These are phyloP conservation scores for Ambrosia artemisiifolia DNA, from an alignment of 129 eudicot species.

Conservation along the genomic window DNA sequence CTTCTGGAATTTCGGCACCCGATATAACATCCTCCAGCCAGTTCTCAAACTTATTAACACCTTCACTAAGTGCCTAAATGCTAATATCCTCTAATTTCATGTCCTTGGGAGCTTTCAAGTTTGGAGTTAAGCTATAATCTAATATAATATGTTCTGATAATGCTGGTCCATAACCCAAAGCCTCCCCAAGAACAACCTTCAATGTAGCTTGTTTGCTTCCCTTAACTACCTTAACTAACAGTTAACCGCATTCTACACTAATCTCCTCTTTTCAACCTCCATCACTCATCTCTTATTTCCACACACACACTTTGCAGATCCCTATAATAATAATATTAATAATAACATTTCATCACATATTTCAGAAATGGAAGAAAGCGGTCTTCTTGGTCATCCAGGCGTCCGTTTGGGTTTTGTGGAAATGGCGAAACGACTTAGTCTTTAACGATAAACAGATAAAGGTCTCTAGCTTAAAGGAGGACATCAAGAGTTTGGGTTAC, in stretches of 20 bases:
- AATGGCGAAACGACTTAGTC: no score
- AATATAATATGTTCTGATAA: slow-evolving; percentile 85
- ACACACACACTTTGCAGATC: slow-evolving; percentile 24
- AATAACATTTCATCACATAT: slow-evolving; percentile 10
- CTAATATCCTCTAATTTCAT: slow-evolving; percentile 54
- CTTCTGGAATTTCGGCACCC: slow-evolving; percentile 81
- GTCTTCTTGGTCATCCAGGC: no score
- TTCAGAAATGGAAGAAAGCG: no score
- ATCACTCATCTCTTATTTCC: slow-evolving; percentile 32
- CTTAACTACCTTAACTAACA: background rate
- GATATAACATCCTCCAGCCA: slow-evolving; percentile 87
- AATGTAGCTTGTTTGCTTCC: slow-evolving; percentile 66
- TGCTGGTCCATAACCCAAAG: slow-evolving; percentile 92
- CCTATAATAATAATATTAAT: slow-evolving; percentile 8
- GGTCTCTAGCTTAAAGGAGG: no score
- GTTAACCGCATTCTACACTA: slow-evolving; percentile 7
- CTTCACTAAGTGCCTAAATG: slow-evolving; percentile 50
- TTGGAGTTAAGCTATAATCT: slow-evolving; percentile 78
- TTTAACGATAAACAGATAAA: no score
- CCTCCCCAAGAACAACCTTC: slow-evolving; percentile 83
- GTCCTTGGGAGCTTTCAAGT: slow-evolving; percentile 52
- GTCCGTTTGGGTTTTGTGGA: no score
- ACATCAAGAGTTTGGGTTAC: no score
- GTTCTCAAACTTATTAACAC: slow-evolving; percentile 80
- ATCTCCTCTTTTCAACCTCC: slow-evolving; percentile 39